Base-by-base conservation (phyloP, 768 basidiomycete species). In the Gymnopilus dilepis region DNA sequence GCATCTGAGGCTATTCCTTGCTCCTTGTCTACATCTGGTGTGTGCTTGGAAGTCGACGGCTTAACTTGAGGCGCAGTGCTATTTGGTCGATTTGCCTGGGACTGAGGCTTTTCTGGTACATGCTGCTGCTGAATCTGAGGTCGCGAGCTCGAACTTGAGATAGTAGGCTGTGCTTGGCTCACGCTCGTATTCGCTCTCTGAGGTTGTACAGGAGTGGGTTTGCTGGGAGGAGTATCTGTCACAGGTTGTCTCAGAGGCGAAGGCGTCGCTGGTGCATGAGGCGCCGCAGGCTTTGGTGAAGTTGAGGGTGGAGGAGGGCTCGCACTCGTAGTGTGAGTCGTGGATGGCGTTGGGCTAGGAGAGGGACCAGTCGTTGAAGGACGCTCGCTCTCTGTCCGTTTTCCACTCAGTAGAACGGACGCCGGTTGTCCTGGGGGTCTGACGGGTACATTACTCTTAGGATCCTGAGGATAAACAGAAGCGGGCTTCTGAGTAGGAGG, bases 61-160 rank as follows among this genome's bases (percentile, higher is more conserved):
- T 56, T 53, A 30, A 47, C 30, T 31, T 58, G 64, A 21, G 57
- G 54, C 4, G 53, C 52, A 21, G 43, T 63, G 43, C 31, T 50
- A 15, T 43, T 38, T 11, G 62, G 62, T 31, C 58, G 50, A 40
- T 5, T 59, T 12, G 62, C 34, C 31, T 48, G 43, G 22, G 45
- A 1, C 30, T 56, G 37, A 3, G 40, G 33, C 15, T 43, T 40
- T 37, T 48, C 47, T 17, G 57, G 31, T 24, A 28, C 43, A 17
- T 30, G 28, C 33, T 63, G 62, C 15, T 30, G 28, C 33, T 63
- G 62, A 17, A 30, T 38, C 22, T 60, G 63, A 17, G 63, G 54
- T 13, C 61, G 61, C 3, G 58, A 24, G 7, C 45, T 34, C 3
- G 58, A 24, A 13, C 45, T 34, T 28, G 57, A 58, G n/a, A 26